These are phyloP conservation scores for Podospora appendiculata DNA, from an alignment of 495 filamentous ascomycete species.

Conservation along the genomic window DNA sequence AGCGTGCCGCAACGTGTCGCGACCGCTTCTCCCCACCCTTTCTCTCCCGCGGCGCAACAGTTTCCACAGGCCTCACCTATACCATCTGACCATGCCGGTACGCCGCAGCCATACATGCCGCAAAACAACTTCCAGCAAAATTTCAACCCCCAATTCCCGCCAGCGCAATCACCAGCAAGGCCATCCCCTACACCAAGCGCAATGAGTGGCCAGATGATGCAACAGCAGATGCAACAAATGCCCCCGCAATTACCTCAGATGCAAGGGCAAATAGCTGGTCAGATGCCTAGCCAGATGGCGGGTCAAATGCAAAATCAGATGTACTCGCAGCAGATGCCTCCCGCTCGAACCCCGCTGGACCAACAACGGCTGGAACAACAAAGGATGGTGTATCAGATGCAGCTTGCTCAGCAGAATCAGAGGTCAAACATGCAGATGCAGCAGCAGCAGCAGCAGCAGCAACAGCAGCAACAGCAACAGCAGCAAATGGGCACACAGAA, in stretches of 20 bases:
- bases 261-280: slow-evolving; percentile 24
- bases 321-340: slow-evolving; percentile 45
- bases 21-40: slow-evolving; percentile 86
- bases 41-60: slow-evolving; percentile 71
- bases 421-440: slow-evolving; percentile 46
- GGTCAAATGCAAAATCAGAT: slow-evolving; percentile 31
- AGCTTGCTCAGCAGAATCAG: slow-evolving; percentile 59
- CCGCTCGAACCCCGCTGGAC: slow-evolving; percentile 42
- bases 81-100: slow-evolving; percentile 68
- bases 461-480: slow-evolving; percentile 2
- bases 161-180: slow-evolving; percentile 41
- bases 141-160: slow-evolving; percentile 50
- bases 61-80: slow-evolving; percentile 75
- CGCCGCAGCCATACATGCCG: slow-evolving; percentile 66
- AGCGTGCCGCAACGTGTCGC: slow-evolving; percentile 72
- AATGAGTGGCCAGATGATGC: slow-evolving; percentile 39
- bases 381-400: slow-evolving; percentile 57
- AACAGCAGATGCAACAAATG: slow-evolving; percentile 37
- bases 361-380: slow-evolving; percentile 46
- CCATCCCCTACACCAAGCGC: slow-evolving; percentile 40
- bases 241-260: slow-evolving; percentile 30
- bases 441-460: not conserved
- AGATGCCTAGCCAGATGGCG: slow-evolving; percentile 14
- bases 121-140: slow-evolving; percentile 48
- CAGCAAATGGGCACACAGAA: slow-evolving; percentile 37